Base-by-base conservation (phyloP, 768 basidiomycete species). In the Trichaptum fuscoviolaceum region DNA sequence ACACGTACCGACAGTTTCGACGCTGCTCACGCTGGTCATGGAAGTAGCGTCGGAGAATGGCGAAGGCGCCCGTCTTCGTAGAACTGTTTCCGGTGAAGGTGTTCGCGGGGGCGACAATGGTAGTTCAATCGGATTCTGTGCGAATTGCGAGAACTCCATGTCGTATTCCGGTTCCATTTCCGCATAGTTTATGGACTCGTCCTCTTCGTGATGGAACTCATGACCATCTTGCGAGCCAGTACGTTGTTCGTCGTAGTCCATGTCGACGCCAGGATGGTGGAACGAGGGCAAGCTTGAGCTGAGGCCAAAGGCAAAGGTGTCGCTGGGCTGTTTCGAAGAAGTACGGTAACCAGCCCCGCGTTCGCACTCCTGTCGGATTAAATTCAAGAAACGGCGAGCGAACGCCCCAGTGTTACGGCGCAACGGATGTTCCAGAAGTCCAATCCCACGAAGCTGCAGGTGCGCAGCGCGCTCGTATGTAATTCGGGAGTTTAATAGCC, bases 61-160 rank as follows among this genome's bases (percentile, higher is more conserved):
- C 30, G 59, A 61, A 17, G 59, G 25, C 59, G 6, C 59, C 9
- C 59, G 12, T 17, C 30, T 12, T 17, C 30, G 24, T 24, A 23
- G 15, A 15, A 17, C 25, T 61, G 25, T 3, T 9, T 17, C 25
- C 17, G 59, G 59, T 3, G 59, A 34, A 23, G 59, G 59, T 9
- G 59, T 25, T 15, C 24, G 24, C 8, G 59, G 59, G 24, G 59
- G 59, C 25, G 59, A 61, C 24, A 61, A 5, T 15, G 59, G 59
- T 12, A 61, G 59, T 23, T 61, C 59, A 17, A 61, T 61, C 25
- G 59, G 59, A 23, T 61, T 61, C 4, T 25, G 59, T 4, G 25
- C 59, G 30, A 61, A 61, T 24, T 25, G 24, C 15, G 59, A 25
- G 59, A 61, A 61, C 59, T 61, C 59, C 59, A 61, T 61, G 15